Conservation (phyloP, 2,329 filamentous ascomycete species). For the Talaromyces sp. region DNA sequence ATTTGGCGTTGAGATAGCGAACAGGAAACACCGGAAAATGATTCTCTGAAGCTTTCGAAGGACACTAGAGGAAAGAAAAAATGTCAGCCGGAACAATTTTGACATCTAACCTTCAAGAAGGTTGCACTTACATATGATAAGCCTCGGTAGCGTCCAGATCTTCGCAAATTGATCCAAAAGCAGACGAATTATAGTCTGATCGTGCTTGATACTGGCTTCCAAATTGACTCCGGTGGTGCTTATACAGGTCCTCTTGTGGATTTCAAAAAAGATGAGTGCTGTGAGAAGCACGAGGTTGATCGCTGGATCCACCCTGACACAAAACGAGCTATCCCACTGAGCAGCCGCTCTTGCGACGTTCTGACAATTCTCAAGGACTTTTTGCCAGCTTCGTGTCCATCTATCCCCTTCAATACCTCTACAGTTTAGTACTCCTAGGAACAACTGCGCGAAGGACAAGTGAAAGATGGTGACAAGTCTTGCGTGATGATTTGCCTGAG, state of each 20-base stretch:
- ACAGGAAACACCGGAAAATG: conserved; percentile 6
- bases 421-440: conserved; percentile 17
- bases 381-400: conserved; percentile 30
- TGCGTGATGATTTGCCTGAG: background rate
- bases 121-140: background rate
- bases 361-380: conserved; percentile 30
- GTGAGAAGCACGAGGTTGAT: conserved; percentile 33
- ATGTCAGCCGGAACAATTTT: background rate
- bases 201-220: conserved; percentile 16
- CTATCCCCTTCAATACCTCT: conserved; percentile 24
- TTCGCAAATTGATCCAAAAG: conserved; percentile 26
- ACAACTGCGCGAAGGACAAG: background rate
- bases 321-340: conserved; percentile 34
- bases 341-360: conserved; percentile 29
- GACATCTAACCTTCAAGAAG: background rate
- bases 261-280: conserved; percentile 29
- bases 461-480: conserved; percentile 7
- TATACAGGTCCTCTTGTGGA: conserved; percentile 23
- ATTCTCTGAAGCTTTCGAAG: conserved; percentile 19
- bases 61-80: background rate
- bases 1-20: conserved; percentile 19
- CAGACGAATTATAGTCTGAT: conserved; percentile 23
- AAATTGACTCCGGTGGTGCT: conserved; percentile 7
- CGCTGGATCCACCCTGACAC: conserved; percentile 33
- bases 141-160: conserved; percentile 22